A percentile compares a stretch with the other conserved stretches of the same genome.
Conservation (phyloP, 768 basidiomycete genomes). For the Russula sp. region DNA sequence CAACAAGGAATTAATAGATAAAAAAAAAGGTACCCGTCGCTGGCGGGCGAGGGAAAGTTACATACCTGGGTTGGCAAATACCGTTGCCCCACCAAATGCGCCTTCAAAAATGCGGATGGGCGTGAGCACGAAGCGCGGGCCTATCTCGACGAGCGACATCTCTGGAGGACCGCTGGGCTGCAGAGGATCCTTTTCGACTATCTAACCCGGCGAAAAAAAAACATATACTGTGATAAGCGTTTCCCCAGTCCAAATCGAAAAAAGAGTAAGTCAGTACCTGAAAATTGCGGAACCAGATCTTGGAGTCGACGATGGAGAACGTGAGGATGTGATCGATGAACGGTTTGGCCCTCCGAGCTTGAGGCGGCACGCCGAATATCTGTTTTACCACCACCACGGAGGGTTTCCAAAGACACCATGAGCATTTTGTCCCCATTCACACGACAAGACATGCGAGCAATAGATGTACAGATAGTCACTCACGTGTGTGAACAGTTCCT, state of each 20-base stretch:
- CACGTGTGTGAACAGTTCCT: constrained; percentile 92
- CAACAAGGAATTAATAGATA: background rate
- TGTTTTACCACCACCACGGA: constrained; percentile 29
- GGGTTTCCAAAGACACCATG: background rate
- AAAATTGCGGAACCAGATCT: constrained; percentile 99
- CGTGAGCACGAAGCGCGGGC: constrained; percentile 93
- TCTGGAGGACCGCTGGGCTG: constrained; percentile 82
- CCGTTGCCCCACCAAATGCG: constrained; percentile 89
- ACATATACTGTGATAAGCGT: background rate
- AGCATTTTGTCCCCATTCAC: background rate
- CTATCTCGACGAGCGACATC: constrained; percentile 91
- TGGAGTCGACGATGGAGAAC: constrained; percentile 91
- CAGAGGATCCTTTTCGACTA: constrained; percentile 88
- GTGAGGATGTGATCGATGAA: constrained; percentile 98
- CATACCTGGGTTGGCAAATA: constrained; percentile 92
- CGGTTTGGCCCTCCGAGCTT: constrained; percentile 88
- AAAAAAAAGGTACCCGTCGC: background rate
- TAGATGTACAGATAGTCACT: constrained; percentile 26
- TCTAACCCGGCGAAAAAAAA: constrained; percentile 41
- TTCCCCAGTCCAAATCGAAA: background rate
- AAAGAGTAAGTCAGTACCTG: constrained; percentile 48
- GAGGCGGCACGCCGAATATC: constrained; percentile 93
- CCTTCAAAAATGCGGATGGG: constrained; percentile 99
- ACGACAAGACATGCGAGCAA: constrained; percentile 15
- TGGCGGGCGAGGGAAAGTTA: constrained; percentile 1